Conservation (phyloP, 352 stramenopile species). For the Pythium phragmiticola region DNA sequence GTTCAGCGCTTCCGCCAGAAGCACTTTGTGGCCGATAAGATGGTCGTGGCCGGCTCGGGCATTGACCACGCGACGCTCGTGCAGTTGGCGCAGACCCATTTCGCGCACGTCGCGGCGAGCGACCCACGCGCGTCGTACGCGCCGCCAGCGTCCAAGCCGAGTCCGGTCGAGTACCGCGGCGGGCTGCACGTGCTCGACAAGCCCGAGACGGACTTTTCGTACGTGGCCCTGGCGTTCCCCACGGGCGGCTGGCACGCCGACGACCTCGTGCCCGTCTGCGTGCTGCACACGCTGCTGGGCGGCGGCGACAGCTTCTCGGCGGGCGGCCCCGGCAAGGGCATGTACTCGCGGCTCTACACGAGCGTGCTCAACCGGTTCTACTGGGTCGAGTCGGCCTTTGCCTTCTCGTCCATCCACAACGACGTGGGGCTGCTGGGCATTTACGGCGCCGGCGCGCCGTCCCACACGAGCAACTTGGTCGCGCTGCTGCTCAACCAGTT, state of each 20-base stretch:
- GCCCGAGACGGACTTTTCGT: conserved; percentile 76
- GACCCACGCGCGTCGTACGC: neutral
- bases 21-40: conserved; percentile 89
- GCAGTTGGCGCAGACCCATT: conserved; percentile 87
- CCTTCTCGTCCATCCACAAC: conserved; percentile 95
- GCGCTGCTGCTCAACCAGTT: conserved; percentile 94
- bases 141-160: conserved; percentile 29
- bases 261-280: conserved; percentile 95
- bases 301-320: conserved; percentile 98
- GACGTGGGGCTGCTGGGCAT: conserved; percentile 96
- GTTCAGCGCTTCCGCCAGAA: conserved; percentile 68
- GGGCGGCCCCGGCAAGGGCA: conserved; percentile 98
- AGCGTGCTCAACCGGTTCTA: conserved; percentile 97
- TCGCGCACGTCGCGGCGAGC: conserved; percentile 33
- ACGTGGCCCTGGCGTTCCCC: conserved; percentile 95
- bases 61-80: conserved; percentile 95
- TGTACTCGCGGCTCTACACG: conserved; percentile 99
- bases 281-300: conserved; percentile 97
- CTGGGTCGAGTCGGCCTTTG: conserved; percentile 98
- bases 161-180: conserved; percentile 63
- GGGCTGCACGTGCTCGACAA: conserved; percentile 68
- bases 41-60: conserved; percentile 91
- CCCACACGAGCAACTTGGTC: conserved; percentile 91
- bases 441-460: conserved; percentile 81
- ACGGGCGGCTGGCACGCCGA: conserved; percentile 96